Conservation (phyloP, 2,329 filamentous ascomycete genomes). For the Talaromyces sp. region DNA sequence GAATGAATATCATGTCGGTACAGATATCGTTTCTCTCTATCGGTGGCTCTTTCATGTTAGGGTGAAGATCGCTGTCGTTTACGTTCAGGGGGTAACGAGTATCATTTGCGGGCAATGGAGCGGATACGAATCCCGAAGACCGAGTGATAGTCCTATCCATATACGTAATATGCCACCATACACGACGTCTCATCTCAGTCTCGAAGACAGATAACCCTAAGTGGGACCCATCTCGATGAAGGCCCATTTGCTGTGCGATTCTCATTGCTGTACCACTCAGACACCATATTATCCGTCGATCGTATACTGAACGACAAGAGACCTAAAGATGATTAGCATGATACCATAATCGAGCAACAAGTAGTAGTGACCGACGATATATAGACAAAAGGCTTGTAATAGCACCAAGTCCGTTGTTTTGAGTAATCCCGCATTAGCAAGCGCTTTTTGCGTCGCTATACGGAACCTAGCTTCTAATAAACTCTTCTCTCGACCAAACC, state of each 20-base stretch:
- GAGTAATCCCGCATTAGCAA: slow-evolving; percentile 61
- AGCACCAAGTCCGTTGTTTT: slow-evolving; percentile 60
- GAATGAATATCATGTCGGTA: slow-evolving; percentile 51
- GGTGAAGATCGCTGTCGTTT: slow-evolving; percentile 51
- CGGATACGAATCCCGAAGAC: slow-evolving; percentile 1
- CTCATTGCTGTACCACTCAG: slow-evolving; percentile 44
- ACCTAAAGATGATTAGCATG: not conserved
- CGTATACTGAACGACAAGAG: slow-evolving; percentile 47
- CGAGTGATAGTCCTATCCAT: slow-evolving; percentile 12
- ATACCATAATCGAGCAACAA: not conserved
- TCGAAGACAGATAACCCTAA: slow-evolving; percentile 50
- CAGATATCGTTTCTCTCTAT: slow-evolving; percentile 42
- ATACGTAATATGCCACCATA: slow-evolving; percentile 50
- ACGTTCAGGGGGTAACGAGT: slow-evolving; percentile 50
- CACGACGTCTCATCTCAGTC: slow-evolving; percentile 50
- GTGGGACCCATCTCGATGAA: slow-evolving; percentile 51
- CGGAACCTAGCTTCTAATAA: slow-evolving; percentile 54
- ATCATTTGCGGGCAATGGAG: slow-evolving; percentile 27
- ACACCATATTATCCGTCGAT: slow-evolving; percentile 40
- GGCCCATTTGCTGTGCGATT: slow-evolving; percentile 45
- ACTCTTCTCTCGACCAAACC: slow-evolving; percentile 52
- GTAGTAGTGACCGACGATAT: slow-evolving; percentile 29
- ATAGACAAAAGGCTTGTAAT: slow-evolving; percentile 61
- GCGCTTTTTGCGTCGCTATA: slow-evolving; percentile 61
- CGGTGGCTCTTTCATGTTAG: slow-evolving; percentile 49